Conservation (phyloP, 225 moss, liverwort and hornwort genomes). For the Antitrichia curtipendula region DNA sequence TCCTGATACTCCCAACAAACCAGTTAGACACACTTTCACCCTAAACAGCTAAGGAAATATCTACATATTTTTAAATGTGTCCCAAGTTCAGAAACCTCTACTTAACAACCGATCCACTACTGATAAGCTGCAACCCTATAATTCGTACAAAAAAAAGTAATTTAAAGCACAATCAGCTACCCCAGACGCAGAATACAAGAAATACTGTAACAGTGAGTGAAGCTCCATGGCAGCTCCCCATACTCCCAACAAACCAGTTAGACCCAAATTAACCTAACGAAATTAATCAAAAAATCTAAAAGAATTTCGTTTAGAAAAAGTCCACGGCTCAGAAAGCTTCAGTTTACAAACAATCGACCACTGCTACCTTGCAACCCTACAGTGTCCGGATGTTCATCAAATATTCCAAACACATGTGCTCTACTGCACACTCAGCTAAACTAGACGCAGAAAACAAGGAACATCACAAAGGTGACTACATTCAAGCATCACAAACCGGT, state of each 20-base stretch:
- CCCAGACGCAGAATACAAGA: not conserved
- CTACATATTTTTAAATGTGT: no score
- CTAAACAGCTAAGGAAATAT: not conserved
- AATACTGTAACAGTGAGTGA: no score
- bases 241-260: not conserved
- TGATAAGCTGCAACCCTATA: not conserved
- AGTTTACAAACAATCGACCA: not conserved
- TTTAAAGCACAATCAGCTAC: not conserved
- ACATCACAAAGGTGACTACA: not conserved
- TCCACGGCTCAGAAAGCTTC: not conserved
- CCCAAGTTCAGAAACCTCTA: not conserved
- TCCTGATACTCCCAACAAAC: constrained; percentile 4
- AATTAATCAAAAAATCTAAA: not conserved
- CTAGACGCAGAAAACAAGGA: not conserved
- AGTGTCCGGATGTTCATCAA: not conserved
- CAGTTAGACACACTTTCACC: not conserved
- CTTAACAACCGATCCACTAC: not conserved
- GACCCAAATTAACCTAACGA: not conserved
- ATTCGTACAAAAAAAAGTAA: not conserved
- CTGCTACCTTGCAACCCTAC: not conserved
- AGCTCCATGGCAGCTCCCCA: not conserved
- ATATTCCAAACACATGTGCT: not conserved
- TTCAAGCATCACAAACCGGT: not conserved
- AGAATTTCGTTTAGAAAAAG: not conserved
- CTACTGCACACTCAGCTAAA: not conserved